A percentile compares a stretch with the other conserved stretches of the same genome.
Evolutionary conservation across 176 grass and related monocot genomes (phyloP).

Genomic region (Tuctoria greenei): DNA sequence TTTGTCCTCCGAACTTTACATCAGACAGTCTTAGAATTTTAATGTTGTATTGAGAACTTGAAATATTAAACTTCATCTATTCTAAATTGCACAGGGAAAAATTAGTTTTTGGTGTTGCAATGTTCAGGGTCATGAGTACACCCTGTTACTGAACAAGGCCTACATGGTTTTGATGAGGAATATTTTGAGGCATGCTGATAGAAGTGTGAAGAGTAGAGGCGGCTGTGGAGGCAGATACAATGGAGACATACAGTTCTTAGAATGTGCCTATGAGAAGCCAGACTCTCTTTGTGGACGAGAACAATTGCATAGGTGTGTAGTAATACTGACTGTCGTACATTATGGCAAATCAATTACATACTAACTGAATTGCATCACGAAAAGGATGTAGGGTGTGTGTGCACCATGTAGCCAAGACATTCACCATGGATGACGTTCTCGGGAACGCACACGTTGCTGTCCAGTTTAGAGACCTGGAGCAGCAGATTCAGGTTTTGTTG

Average conservation of each 20-base stretch:
- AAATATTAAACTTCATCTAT: constrained; percentile 2
- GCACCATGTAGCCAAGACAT: constrained; percentile 50
- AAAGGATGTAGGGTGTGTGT: constrained; percentile 62
- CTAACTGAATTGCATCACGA: not conserved
- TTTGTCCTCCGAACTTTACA: not conserved
- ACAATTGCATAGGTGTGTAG: constrained; percentile 65
- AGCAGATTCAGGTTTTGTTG: constrained; percentile 49
- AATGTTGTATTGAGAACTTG: not conserved
- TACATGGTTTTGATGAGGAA: constrained; percentile 48
- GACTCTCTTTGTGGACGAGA: constrained; percentile 66
- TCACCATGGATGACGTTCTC: constrained; percentile 58
- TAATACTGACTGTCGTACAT: not conserved
- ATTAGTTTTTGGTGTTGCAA: not conserved
- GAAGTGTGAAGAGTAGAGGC: constrained; percentile 17
- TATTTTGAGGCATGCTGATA: constrained; percentile 26
- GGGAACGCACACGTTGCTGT: constrained; percentile 54
- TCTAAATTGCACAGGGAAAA: not conserved
- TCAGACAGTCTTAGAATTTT: not conserved
- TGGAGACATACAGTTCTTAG: constrained; percentile 62
- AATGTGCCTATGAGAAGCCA: constrained; percentile 56
- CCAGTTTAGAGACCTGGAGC: constrained; percentile 52
- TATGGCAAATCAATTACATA: not conserved
- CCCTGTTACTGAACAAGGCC: constrained; percentile 59
- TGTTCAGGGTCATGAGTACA: constrained; percentile 59
- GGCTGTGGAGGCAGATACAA: constrained; percentile 34